Percentiles rank a stretch among this genome's conserved stretches.
Evolutionary conservation across 768 basidiomycete genomes (phyloP).

Genomic region (Collybia sordida): DNA sequence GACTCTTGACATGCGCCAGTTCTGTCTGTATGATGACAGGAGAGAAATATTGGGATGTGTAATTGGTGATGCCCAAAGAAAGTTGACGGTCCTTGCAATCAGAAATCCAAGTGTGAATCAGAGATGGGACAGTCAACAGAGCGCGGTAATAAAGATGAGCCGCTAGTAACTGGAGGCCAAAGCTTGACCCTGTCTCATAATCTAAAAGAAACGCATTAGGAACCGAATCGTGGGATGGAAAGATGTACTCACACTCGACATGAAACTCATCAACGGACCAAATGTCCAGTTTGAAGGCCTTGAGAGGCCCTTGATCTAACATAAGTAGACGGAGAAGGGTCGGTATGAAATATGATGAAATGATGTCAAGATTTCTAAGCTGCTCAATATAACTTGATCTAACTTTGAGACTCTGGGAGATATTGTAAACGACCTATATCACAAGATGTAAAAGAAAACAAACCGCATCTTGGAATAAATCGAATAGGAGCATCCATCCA

Average conservation of each 20-base stretch:
- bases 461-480: constrained; percentile 82
- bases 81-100: constrained; percentile 90
- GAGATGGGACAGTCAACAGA: constrained; percentile 77
- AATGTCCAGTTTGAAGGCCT: constrained; percentile 75
- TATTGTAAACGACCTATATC: background rate
- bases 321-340: constrained; percentile 64
- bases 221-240: constrained; percentile 20
- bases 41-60: constrained; percentile 85
- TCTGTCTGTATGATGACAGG: constrained; percentile 85
- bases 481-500: constrained; percentile 87
- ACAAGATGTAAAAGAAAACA: constrained; percentile 24
- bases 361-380: constrained; percentile 66
- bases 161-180: constrained; percentile 65
- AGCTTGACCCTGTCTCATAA: constrained; percentile 51
- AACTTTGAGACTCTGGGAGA: constrained; percentile 78
- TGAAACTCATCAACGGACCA: constrained; percentile 88
- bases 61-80: constrained; percentile 68
- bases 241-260: constrained; percentile 50
- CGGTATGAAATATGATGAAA: constrained; percentile 68
- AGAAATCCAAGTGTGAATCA: constrained; percentile 83
- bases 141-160: constrained; percentile 91
- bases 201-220: background rate
- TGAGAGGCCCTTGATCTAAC: constrained; percentile 62
- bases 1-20: constrained; percentile 67
- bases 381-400: constrained; percentile 86